These are phyloP conservation scores for Ampelocalamus luodianensis DNA, from an alignment of 176 grass and related monocot species.

Conservation along the genomic window DNA sequence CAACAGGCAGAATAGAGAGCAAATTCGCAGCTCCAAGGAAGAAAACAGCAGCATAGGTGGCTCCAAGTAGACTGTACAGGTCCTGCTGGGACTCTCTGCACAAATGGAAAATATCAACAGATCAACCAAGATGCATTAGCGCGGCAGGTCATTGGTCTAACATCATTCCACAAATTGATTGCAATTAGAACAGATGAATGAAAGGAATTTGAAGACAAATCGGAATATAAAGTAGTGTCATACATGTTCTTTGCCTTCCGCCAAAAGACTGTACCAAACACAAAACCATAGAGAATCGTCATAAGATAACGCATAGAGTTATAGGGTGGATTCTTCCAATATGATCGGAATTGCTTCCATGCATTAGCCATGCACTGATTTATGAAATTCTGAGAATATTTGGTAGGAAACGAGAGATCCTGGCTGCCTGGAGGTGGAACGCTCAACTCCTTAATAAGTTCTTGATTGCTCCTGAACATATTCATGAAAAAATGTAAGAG, in stretches of 20 bases:
- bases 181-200: slow-evolving; percentile 22
- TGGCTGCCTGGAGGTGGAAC: slow-evolving; percentile 42
- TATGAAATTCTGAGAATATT: slow-evolving; percentile 62
- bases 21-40: slow-evolving; percentile 66
- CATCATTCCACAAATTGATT: slow-evolving; percentile 10
- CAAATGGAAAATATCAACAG: slow-evolving; percentile 26
- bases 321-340: slow-evolving; percentile 72
- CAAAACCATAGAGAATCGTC: slow-evolving; percentile 56
- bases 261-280: slow-evolving; percentile 76
- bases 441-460: slow-evolving; percentile 72
- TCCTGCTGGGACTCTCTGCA: slow-evolving; percentile 60
- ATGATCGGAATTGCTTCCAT: slow-evolving; percentile 70
- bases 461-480: slow-evolving; percentile 44
- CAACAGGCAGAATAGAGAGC: slow-evolving; percentile 54
- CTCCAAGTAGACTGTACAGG: slow-evolving; percentile 55
- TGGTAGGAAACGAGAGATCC: slow-evolving; percentile 67
- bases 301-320: slow-evolving; percentile 66
- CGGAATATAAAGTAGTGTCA: slow-evolving; percentile 2
- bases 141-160: neutral
- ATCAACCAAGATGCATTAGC: slow-evolving; percentile 29
- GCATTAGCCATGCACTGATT: slow-evolving; percentile 60
- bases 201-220: neutral
- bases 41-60: slow-evolving; percentile 63
- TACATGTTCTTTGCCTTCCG: slow-evolving; percentile 57
- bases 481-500: slow-evolving; percentile 13